Conservation (phyloP, 108 stramenopile species). For the Nitzschia sp. region DNA sequence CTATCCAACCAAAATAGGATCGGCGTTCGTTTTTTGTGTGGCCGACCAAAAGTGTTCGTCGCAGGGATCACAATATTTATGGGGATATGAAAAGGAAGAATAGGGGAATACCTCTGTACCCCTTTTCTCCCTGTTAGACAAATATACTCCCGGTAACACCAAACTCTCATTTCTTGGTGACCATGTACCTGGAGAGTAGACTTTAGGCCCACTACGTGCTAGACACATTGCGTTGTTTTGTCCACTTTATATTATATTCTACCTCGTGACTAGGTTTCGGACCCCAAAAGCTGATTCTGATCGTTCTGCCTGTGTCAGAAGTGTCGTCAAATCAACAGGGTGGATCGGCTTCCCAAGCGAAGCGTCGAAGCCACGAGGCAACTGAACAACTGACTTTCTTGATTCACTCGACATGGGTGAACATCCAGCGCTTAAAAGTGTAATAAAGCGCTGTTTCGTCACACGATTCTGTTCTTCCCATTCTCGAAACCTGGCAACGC, state of each 20-base stretch:
- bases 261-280: conserved; percentile 7
- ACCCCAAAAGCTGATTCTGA: conserved; percentile 6
- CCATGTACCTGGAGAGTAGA: too few species aligned
- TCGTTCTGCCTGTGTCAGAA: background rate
- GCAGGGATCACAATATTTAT: too few species aligned
- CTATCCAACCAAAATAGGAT: background rate
- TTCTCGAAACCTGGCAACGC: conserved; percentile 47
- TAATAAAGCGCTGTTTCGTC: conserved; percentile 42
- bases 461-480: conserved; percentile 54
- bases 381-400: conserved; percentile 15
- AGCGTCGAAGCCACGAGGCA: conserved; percentile 49
- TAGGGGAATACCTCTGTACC: too few species aligned
- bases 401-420: conserved; percentile 6
- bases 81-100: too few species aligned
- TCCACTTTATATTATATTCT: too few species aligned
- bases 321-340: too few species aligned
- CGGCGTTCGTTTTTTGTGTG: background rate
- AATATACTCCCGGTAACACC: too few species aligned
- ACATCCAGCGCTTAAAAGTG: conserved; percentile 33
- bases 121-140: too few species aligned
- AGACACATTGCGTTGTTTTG: too few species aligned
- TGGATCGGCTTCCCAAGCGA: conserved; percentile 44
- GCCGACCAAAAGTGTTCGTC: too few species aligned
- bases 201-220: too few species aligned
- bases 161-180: too few species aligned